phyloP scores from a whole-genome alignment of 345 rosid species.

The Linum usitatissimum region DNA sequence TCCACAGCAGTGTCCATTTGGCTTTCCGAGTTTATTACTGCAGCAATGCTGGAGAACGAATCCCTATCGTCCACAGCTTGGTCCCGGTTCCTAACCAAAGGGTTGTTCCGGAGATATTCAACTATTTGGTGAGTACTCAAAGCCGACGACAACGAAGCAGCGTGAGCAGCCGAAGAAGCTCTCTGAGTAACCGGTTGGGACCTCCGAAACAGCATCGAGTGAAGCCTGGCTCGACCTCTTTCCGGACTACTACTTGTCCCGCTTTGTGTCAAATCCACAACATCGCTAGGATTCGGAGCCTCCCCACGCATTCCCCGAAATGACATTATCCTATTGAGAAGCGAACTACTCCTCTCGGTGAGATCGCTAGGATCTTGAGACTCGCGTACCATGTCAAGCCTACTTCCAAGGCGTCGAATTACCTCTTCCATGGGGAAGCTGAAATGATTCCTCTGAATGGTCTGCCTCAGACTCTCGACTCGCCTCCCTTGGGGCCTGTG shows the following conservation, averaged over 20 bases:
- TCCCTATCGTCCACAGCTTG: constrained; percentile 85
- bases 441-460: constrained; percentile 19
- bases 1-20: constrained; percentile 77
- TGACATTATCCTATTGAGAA: background rate
- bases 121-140: constrained; percentile 45
- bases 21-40: constrained; percentile 77
- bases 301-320: background rate
- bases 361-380: constrained; percentile 19
- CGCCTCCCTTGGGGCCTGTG: constrained; percentile 45
- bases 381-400: constrained; percentile 24
- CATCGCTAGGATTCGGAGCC: background rate
- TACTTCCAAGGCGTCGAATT: constrained; percentile 26
- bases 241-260: background rate
- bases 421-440: constrained; percentile 27
- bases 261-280: constrained; percentile 3
- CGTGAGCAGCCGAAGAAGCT: constrained; percentile 24
- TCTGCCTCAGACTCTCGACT: constrained; percentile 42
- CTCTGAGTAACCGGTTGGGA: constrained; percentile 39
- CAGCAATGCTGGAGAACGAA: constrained; percentile 80
- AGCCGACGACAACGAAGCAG: constrained; percentile 39
- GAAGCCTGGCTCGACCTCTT: constrained; percentile 16
- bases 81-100: constrained; percentile 57
- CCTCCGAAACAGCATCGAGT: constrained; percentile 43
- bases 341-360: constrained; percentile 13
- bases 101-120: constrained; percentile 41